phyloP scores from a whole-genome alignment of 2,329 filamentous ascomycete genomes.

The Bretziella fagacearum region DNA sequence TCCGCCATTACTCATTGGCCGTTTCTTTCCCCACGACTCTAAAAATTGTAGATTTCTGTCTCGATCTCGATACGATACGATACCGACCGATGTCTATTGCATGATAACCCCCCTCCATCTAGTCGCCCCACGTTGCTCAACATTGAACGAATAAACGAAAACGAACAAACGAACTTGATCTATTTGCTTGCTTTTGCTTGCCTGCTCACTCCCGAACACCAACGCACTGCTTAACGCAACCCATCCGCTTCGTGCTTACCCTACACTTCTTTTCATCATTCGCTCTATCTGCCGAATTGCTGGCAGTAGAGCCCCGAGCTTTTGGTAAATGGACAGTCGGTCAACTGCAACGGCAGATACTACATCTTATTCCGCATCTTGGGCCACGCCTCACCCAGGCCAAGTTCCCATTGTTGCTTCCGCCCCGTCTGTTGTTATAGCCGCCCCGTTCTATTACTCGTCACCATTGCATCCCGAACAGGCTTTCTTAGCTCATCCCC shows the following conservation, averaged over 20 bases:
- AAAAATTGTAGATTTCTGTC: too few species aligned
- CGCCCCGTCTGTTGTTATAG: constrained; percentile 18
- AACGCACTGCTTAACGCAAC: too few species aligned
- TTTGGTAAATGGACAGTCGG: constrained; percentile 33
- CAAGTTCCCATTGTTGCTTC: background rate
- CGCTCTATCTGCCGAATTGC: constrained; percentile 13
- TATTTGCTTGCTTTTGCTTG: too few species aligned
- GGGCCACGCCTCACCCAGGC: constrained; percentile 17
- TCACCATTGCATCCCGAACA: constrained; percentile 16
- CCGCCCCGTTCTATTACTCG: constrained; percentile 7
- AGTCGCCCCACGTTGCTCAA: too few species aligned
- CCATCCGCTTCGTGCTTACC: background rate
- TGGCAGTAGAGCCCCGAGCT: constrained; percentile 18
- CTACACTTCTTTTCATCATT: background rate
- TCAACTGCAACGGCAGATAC: constrained; percentile 33
- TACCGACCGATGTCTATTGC: too few species aligned
- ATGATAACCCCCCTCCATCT: too few species aligned
- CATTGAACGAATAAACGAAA: too few species aligned
- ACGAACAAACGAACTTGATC: too few species aligned
- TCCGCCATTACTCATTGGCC: too few species aligned
- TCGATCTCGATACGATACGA: too few species aligned
- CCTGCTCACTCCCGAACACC: background rate
- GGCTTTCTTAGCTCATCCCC: constrained; percentile 26
- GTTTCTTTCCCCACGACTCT: too few species aligned
- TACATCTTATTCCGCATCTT: constrained; percentile 26